Evolutionary conservation across 441 rosid genomes (phyloP).

Genomic region (Populus tomentosa): DNA sequence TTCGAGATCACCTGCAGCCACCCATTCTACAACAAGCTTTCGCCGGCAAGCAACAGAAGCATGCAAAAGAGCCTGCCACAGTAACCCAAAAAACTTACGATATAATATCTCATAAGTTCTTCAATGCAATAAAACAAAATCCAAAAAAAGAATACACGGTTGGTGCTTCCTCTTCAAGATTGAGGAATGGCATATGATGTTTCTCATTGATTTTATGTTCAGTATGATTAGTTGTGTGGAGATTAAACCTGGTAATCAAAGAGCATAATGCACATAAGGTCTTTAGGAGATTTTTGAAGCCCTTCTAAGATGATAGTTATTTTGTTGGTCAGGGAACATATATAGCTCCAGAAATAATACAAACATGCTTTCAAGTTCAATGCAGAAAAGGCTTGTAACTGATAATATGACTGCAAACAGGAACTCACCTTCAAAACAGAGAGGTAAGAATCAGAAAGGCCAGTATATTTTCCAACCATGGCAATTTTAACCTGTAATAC

Average conservation of each 20-base stretch:
- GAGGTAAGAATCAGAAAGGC: conserved; percentile 14
- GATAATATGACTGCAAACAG: neutral
- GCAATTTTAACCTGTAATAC: conserved; percentile 26
- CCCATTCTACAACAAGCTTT: conserved; percentile 69
- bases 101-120: conserved; percentile 3
- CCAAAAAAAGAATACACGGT: neutral
- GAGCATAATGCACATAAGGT: neutral
- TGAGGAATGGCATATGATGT: neutral
- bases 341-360: neutral
- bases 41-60: conserved; percentile 64
- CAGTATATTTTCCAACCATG: too few species aligned
- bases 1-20: conserved; percentile 86
- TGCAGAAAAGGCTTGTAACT: neutral
- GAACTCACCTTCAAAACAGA: conserved; percentile 62
- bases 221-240: neutral
- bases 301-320: too few species aligned
- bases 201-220: neutral
- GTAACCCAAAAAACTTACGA: conserved; percentile 4
- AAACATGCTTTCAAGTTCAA: neutral
- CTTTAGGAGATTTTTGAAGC: neutral
- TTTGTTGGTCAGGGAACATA: neutral
- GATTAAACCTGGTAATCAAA: neutral
- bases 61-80: conserved; percentile 71
- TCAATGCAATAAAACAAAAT: neutral
- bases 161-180: neutral